Base-by-base conservation (phyloP, 1,139 yeast species). In the Lodderomyces metapsilosis region DNA sequence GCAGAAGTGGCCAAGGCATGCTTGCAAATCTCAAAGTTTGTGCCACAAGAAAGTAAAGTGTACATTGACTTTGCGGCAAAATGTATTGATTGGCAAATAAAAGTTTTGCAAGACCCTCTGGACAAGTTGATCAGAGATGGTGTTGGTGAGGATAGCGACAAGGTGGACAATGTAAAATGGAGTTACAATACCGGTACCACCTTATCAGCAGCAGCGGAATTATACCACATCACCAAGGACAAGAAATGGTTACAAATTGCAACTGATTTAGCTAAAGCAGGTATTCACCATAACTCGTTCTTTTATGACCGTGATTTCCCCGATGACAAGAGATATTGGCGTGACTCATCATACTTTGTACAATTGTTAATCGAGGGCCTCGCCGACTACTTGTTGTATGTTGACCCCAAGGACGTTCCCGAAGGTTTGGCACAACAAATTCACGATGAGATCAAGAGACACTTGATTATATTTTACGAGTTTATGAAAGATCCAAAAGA, bases 171-270 rank as follows among this genome's bases (percentile, higher is more conserved):
- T 18, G 72, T 73, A 47, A 82, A 83, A 58, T 80, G 84, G 80
- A 73, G 85, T n/a, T 84, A 84, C 59, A 83, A 83, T 59, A 74
- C 80, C 22, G 89, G 91, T 13, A 74, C 84, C 4, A 78, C 88
- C 0, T 54, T 83, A 35, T 76, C 84, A 8, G 78, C 82, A 1
- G 71, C 80, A 5, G 59, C 78, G 8, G 65, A 74, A 51, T 62
- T 84, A 48, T 82, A 74, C 53, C 67, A 66, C 44, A 64, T 68
- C 45, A 83, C 87, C 16, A 60, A 67, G 25, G 80, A 82, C 48
- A 60, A 65, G 13, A 68, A 76, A 52, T 82, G 85, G 81, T 64
- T 71, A 51, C 56, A 71, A 12, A 71, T 74, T 43, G 85, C 89
- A 4, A 74, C 71, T 46, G 76, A 67, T n/a, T 65, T 82, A 48